These are phyloP conservation scores for Fagopyrum tataricum DNA, from an alignment of 148 eudicot species.

Conservation along the genomic window DNA sequence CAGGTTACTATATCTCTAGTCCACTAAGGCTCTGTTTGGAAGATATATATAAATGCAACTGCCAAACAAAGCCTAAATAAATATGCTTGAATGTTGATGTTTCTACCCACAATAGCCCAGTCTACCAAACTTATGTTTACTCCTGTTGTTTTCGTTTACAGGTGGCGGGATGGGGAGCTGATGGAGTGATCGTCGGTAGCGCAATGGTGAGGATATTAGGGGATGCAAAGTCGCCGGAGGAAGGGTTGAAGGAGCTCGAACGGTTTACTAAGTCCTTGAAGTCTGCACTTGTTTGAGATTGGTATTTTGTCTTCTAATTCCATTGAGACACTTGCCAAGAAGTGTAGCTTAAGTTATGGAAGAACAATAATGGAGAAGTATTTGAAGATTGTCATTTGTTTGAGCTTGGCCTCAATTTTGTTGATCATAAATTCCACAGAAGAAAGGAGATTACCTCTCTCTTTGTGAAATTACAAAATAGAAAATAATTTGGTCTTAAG, in stretches of 20 bases:
- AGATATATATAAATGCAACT: too few species aligned
- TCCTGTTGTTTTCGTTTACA: conserved; percentile 12
- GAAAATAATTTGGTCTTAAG: too few species aligned
- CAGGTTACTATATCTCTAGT: conserved; percentile 33
- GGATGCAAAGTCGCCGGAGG: conserved; percentile 68
- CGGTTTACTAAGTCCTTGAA: conserved; percentile 50
- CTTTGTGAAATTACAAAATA: too few species aligned
- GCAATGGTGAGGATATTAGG: conserved; percentile 67
- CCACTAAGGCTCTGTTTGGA: neutral
- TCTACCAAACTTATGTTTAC: neutral
- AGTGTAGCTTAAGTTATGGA: too few species aligned
- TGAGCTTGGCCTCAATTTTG: too few species aligned
- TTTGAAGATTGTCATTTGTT: too few species aligned
- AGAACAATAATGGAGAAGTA: too few species aligned
- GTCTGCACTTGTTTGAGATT: conserved; percentile 31
- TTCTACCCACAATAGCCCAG: neutral
- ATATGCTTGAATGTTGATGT: neutral
- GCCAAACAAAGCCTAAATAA: neutral
- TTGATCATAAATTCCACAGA: too few species aligned
- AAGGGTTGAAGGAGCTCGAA: conserved; percentile 69
- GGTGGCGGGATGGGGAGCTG: conserved; percentile 92
- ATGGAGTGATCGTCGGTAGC: conserved; percentile 91
- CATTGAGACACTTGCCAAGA: neutral
- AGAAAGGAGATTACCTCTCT: too few species aligned
- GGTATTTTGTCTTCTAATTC: neutral